Percentiles rank a stretch among this genome's conserved stretches.
These are phyloP conservation scores for Rosa persica DNA, from an alignment of 306 rosid species.

Conservation along the genomic window DNA sequence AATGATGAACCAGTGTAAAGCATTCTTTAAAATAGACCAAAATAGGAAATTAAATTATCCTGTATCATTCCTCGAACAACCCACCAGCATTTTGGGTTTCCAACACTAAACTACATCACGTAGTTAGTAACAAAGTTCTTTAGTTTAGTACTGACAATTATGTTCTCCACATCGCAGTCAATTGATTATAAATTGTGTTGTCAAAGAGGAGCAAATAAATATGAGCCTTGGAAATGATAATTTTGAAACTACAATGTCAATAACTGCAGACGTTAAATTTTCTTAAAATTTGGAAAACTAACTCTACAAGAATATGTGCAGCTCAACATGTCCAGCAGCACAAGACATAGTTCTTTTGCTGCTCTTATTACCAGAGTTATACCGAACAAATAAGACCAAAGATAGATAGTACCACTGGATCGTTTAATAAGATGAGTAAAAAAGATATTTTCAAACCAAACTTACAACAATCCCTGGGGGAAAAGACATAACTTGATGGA, in stretches of 20 bases:
- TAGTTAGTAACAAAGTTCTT: background rate
- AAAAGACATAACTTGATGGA: background rate
- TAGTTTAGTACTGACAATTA: background rate
- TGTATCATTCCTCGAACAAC: background rate
- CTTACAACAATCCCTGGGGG: conserved; percentile 5
- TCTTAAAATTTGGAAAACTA: background rate
- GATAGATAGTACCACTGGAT: background rate
- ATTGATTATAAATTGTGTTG: background rate
- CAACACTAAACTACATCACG: background rate
- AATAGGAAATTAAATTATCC: background rate
- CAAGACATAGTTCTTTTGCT: background rate
- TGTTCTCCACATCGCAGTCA: background rate
- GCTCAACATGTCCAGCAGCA: background rate
- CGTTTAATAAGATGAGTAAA: background rate
- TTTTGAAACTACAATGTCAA: background rate
- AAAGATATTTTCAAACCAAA: conserved; percentile 3
- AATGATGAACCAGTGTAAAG: background rate
- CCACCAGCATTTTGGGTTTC: background rate
- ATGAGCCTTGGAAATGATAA: background rate
- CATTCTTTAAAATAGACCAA: background rate
- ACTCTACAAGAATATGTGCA: background rate
- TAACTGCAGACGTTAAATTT: background rate
- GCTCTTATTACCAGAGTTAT: background rate
- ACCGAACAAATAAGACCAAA: background rate
- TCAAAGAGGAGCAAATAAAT: background rate